Base-by-base conservation (phyloP, 345 rosid genomes). In the Eucalyptus shirleyi region DNA sequence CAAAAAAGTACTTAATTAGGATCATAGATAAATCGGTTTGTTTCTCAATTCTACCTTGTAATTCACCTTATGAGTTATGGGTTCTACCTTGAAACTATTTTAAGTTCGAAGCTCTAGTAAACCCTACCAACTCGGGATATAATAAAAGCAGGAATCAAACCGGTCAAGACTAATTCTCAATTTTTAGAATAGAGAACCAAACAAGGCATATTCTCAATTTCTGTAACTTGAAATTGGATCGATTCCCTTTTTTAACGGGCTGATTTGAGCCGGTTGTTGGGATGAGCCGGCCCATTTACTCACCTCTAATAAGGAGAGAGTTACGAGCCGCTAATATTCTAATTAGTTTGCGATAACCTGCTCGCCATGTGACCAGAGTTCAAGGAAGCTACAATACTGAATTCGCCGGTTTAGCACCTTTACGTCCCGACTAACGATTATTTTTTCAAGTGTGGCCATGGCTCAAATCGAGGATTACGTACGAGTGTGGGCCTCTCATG, bases 81-180 rank as follows among this genome's bases (percentile, higher is more conserved):
- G 59, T 53, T 53, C 11, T 8, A 53, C 26, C 26, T 53, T 53
- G 26, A 53, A 53, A 1, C 26, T 53, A 53, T 53, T 53, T 53
- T 53, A 16, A 32, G 80, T 32, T 67, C 1, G 1, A 32, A 1
- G 19, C 19, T 67, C 2, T 3, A 7, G 77, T n/a, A 67, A 9
- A 67, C 0, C 40, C 40, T 67, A 15, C 19, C 23, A 3, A 16
- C 34, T 67, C 2, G 1, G 1, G 12, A 16, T n/a, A 67, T 53
- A 53, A 21, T 16, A n/a, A 67, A 67, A 67, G 3, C 6, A 67
- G 21, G 23, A 32, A 32, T 4, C 1, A 0, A 67, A 67, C 4
- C 0, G 1, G 6, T 67, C 0, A 67, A 32, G 42, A 37, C 6
- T 32, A 1, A 2, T 17, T 67, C 23, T 9, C 80, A 32, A 32